These are phyloP conservation scores for Fusarium sororula DNA, from an alignment of 2,329 filamentous ascomycete genomes.

Conservation along the genomic window DNA sequence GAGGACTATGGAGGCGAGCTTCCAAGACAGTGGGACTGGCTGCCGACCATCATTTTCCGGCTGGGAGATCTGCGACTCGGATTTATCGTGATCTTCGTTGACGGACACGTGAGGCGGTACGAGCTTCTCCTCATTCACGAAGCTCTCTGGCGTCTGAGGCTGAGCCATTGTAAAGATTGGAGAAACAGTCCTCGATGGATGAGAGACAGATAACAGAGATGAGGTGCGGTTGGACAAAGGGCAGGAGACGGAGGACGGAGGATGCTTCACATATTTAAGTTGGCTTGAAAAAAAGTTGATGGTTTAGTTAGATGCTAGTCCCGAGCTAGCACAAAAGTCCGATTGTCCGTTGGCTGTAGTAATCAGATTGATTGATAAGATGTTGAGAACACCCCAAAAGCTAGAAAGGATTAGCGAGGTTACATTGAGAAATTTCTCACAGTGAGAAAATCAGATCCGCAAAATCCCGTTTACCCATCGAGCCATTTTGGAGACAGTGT, in stretches of 20 bases:
- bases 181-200: neutral
- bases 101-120: neutral
- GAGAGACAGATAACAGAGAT: no score
- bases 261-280: neutral
- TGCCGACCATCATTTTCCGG: neutral
- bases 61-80: neutral
- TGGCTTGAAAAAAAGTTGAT: neutral
- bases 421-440: neutral
- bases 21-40: slow-evolving; percentile 15
- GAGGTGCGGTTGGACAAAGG: no score
- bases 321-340: neutral
- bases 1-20: slow-evolving; percentile 52
- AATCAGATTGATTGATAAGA: neutral
- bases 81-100: neutral
- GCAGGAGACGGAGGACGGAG: neutral
- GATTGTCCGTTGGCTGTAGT: no score
- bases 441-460: neutral
- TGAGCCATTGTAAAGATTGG: neutral
- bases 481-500: neutral
- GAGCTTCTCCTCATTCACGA: neutral
- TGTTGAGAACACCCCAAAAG: rapidly evolving
- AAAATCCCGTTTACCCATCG: neutral
- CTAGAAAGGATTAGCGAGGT: neutral
- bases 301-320: neutral
- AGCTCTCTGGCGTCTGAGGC: neutral